Percentiles rank a stretch among this genome's conserved stretches.
Conservation (phyloP, 225 moss, liverwort and hornwort genomes). For the Asterella californica region DNA sequence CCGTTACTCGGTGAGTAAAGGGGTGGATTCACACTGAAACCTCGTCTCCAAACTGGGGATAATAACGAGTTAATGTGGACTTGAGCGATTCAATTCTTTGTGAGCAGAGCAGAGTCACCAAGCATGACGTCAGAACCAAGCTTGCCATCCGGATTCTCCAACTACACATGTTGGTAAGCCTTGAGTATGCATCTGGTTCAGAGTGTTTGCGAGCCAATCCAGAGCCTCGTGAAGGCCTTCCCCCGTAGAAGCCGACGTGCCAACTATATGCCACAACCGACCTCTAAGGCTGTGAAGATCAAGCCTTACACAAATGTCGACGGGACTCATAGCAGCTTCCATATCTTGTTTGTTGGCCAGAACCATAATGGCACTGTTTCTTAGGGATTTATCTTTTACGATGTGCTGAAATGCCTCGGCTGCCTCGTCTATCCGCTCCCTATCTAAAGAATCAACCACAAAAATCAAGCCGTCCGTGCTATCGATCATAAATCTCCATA, state of each 20-base stretch:
- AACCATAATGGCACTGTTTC: slow-evolving; percentile 62
- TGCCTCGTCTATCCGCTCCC: slow-evolving; percentile 55
- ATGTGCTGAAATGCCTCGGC: slow-evolving; percentile 55
- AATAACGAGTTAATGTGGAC: too few relatives aligned
- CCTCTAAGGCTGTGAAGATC: neutral
- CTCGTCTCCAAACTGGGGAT: too few relatives aligned
- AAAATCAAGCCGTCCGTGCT: slow-evolving; percentile 65
- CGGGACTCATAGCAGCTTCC: neutral
- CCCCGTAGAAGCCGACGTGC: neutral
- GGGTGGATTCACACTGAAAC: too few relatives aligned
- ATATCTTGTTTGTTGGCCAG: neutral
- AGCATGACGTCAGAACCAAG: neutral
- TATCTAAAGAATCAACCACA: slow-evolving; percentile 61
- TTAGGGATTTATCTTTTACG: slow-evolving; percentile 52
- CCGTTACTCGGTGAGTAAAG: too few relatives aligned
- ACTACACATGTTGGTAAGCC: neutral
- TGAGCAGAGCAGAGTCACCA: too few relatives aligned
- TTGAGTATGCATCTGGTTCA: neutral
- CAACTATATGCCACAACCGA: neutral
- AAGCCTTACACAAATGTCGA: neutral
- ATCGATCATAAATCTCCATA: slow-evolving; percentile 59
- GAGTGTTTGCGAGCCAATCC: neutral
- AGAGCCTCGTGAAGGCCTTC: neutral
- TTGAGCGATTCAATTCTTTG: too few relatives aligned
- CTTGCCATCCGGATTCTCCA: neutral